Base-by-base conservation (phyloP, 2,329 filamentous ascomycete genomes). In the Diaporthe ilicicola region DNA sequence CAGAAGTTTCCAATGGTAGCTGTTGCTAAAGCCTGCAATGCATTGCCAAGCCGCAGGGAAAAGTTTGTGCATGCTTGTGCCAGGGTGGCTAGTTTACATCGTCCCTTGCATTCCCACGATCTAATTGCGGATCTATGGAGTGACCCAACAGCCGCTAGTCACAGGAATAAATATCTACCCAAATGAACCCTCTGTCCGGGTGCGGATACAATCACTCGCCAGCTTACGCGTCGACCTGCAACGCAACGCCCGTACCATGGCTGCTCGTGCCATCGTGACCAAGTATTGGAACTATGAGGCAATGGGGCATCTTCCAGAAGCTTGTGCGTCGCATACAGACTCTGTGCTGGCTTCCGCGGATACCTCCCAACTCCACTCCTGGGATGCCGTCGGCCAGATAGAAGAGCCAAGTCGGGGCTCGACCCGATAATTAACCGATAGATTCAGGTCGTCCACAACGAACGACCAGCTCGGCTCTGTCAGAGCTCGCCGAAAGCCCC, bases 251-350 rank as follows among this genome's bases (percentile, higher is more conserved):
- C 42, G 19, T 12, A 29, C 27, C 42, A 34, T 13, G 56, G 27
- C 13, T 53, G 39, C 42, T 17, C 42, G 7, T 62, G 56, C 15
- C 42, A 39, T 48, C 32, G 56, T 62, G 56, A 62, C 17, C 37
- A 29, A 8, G 22, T 9, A 3, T 22, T 24, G 56, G n/a, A 22
- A 22, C 12, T 19, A 24, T 10, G 15, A 51, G 15, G 24, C 12
- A 51, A 51, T 29, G 48, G 24, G 15, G 29, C 24, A 51, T 24
- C 48, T 51, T 29, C 12, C 48, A 37, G 53, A 48, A 48, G 56
- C 56, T 62, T 62, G 56, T 62, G 56, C 56, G 56, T 62, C 44
- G 42, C 56, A 62, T 46, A n/a, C n/a, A n/a, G n/a, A n/a, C n/a
- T n/a, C n/a, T n/a, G 32, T 46, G 27, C 56, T 46, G 39, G 27